A percentile compares a stretch with the other conserved stretches of the same genome.
These are phyloP conservation scores for Chlamydomonas asymmetrica DNA, from an alignment of 139 green algal genomes.

Conservation along the genomic window DNA sequence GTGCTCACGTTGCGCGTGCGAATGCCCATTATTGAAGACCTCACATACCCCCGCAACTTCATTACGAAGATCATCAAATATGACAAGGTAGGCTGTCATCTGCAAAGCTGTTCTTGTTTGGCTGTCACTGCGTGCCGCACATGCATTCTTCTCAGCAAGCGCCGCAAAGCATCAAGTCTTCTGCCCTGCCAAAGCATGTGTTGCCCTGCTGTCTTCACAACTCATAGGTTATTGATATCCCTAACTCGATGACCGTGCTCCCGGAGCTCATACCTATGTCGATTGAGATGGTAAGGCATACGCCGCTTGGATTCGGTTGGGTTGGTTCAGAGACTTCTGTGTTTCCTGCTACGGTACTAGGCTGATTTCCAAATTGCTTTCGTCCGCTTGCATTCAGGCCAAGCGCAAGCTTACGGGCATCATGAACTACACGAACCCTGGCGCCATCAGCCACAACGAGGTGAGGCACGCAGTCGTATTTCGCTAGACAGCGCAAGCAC, in stretches of 20 bases:
- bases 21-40: constrained; percentile 94
- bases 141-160: too few species aligned
- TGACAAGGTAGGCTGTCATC: constrained; percentile 68
- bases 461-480: too few species aligned
- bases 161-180: too few species aligned
- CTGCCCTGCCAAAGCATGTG: too few species aligned
- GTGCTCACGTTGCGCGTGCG: constrained; percentile 91
- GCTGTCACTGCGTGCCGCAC: background rate
- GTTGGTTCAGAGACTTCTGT: too few species aligned
- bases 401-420: constrained; percentile 87
- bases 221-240: constrained; percentile 85
- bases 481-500: too few species aligned
- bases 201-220: constrained; percentile 1
- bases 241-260: constrained; percentile 97
- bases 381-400: constrained; percentile 45
- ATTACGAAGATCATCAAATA: constrained; percentile 99
- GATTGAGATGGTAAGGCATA: constrained; percentile 83
- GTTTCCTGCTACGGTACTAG: too few species aligned
- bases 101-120: background rate
- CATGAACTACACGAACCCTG: constrained; percentile 99
- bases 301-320: background rate
- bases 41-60: constrained; percentile 95
- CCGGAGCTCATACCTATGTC: constrained; percentile 91
- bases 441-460: constrained; percentile 93
- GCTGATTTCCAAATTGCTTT: background rate